Evolutionary conservation across 345 rosid species (phyloP), one percentile per base, ranked within the genome.

Genomic region (Populus simonii): DNA sequence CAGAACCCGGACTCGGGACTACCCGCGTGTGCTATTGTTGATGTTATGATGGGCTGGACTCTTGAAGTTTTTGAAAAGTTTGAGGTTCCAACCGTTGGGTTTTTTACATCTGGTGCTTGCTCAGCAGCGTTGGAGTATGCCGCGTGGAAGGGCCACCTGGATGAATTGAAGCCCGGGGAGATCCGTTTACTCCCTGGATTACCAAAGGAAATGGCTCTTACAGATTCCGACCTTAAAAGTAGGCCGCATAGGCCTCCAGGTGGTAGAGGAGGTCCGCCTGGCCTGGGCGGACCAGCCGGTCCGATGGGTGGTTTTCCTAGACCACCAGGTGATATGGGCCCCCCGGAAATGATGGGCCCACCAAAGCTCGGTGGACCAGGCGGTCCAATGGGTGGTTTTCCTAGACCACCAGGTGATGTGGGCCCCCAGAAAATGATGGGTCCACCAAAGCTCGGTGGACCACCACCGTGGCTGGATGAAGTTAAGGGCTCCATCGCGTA

Each of bases 31-130:
- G 89, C 83, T 4, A 7, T 87, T 38, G 72, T 87, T 27, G 89
- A 87, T 75, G 80, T 87, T 69, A 84, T 84, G 81, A 76, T 87
- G 83, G 67, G 74, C n/a, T 84, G 86, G 85, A 31, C 79, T 23
- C 13, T 0, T 49, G 78, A 74, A 1, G 22, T 68, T 7, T 77
- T 84, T 62, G 38, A 43, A 13, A 71, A 51, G 16, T 75, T 66
- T 45, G 66, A 62, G 27, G 51, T 84, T 71, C 80, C 81, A 18
- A 67, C 47, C 0, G 17, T 82, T 17, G 80, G 79, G 36, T 79
- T 84, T 57, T 85, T 82, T 65, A 85, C 87, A 4, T 82, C 79
- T 1, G 83, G 85, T 13, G 85, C 85, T 4, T 85, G 87, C 81
- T 74, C 78, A 0, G 85, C 82, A 1, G 81, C 85, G 17, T 29